These are phyloP conservation scores for Phellinidium pouzarii DNA, from an alignment of 1,284 basidiomycete species.

Conservation along the genomic window DNA sequence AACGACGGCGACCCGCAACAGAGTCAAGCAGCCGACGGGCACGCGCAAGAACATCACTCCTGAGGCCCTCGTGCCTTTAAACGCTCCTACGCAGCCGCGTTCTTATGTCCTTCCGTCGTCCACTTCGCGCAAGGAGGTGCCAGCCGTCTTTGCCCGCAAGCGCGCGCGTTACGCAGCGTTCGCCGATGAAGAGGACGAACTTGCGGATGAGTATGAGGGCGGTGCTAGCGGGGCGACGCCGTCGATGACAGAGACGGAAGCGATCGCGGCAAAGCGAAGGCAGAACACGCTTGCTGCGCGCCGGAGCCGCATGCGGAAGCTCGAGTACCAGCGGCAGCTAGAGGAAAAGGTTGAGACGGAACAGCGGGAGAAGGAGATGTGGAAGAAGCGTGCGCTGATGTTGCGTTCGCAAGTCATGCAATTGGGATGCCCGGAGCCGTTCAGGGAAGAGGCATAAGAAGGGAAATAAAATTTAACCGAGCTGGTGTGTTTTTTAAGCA, in stretches of 20 bases:
- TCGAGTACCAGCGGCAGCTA: slow-evolving; percentile 61
- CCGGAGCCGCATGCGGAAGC: slow-evolving; percentile 67
- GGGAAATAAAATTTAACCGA: slow-evolving; percentile 19
- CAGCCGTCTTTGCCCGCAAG: slow-evolving; percentile 48
- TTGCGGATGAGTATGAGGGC: slow-evolving; percentile 31
- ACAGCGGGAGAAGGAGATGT: slow-evolving; percentile 46
- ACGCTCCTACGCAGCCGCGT: slow-evolving; percentile 52
- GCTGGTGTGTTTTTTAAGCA: slow-evolving; percentile 16
- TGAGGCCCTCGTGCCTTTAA: slow-evolving; percentile 43
- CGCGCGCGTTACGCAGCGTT: slow-evolving; percentile 46
- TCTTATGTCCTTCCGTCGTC: slow-evolving; percentile 49
- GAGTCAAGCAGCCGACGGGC: slow-evolving; percentile 34
- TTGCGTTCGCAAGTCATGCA: slow-evolving; percentile 39
- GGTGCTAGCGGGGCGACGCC: slow-evolving; percentile 34
- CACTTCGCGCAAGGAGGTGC: slow-evolving; percentile 54
- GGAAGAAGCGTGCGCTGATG: slow-evolving; percentile 47
- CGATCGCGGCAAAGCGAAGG: slow-evolving; percentile 70
- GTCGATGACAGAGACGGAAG: slow-evolving; percentile 44
- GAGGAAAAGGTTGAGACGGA: slow-evolving; percentile 45
- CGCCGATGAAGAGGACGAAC: slow-evolving; percentile 43
- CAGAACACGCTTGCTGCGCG: slow-evolving; percentile 79
- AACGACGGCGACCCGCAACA: slow-evolving; percentile 23
- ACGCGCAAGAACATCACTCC: slow-evolving; percentile 49
- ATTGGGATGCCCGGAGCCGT: slow-evolving; percentile 41
- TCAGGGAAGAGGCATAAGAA: slow-evolving; percentile 26